Conservation (phyloP, 1,284 basidiomycete genomes). For the Papiliotrema terrestris region DNA sequence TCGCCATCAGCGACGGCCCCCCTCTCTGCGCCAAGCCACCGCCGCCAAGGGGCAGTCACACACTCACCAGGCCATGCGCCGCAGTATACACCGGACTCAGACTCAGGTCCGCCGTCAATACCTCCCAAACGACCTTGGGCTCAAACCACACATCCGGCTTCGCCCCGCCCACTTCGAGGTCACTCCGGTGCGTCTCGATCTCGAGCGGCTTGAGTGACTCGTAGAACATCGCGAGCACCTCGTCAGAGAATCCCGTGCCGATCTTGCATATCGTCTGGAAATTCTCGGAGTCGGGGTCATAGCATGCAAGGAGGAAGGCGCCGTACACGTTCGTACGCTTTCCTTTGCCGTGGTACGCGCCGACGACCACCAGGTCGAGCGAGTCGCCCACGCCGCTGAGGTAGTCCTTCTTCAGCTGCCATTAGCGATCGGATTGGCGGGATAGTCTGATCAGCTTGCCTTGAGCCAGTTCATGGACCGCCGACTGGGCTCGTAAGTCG, state of each 20-base stretch:
- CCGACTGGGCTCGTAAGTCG: conserved; percentile 91
- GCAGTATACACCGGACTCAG: conserved; percentile 96
- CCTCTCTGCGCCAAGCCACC: neutral
- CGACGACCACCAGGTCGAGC: conserved; percentile 93
- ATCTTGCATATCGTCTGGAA: conserved; percentile 98
- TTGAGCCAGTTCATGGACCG: conserved; percentile 98
- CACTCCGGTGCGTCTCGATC: conserved; percentile 61
- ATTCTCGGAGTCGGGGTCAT: conserved; percentile 83
- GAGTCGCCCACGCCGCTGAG: conserved; percentile 96
- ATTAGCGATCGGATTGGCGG: conserved; percentile 2
- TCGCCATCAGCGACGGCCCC: conserved; percentile 34
- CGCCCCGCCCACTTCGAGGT: conserved; percentile 79
- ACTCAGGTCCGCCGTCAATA: conserved; percentile 93
- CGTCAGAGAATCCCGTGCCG: conserved; percentile 96
- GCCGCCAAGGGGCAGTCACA: neutral
- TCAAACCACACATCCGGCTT: conserved; percentile 96
- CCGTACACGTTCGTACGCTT: conserved; percentile 96
- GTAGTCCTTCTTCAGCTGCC: conserved; percentile 93
- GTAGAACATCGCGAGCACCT: conserved; percentile 77
- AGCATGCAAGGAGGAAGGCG: conserved; percentile 91
- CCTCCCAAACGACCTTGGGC: conserved; percentile 95
- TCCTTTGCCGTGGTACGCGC: conserved; percentile 94
- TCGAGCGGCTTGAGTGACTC: conserved; percentile 78
- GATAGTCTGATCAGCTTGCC: conserved; percentile 52
- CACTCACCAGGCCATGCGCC: conserved; percentile 83